Evolutionary conservation across 2,329 filamentous ascomycete genomes (phyloP), one percentile per base, ranked within the genome.

Genomic region (Rutstroemia sp.): DNA sequence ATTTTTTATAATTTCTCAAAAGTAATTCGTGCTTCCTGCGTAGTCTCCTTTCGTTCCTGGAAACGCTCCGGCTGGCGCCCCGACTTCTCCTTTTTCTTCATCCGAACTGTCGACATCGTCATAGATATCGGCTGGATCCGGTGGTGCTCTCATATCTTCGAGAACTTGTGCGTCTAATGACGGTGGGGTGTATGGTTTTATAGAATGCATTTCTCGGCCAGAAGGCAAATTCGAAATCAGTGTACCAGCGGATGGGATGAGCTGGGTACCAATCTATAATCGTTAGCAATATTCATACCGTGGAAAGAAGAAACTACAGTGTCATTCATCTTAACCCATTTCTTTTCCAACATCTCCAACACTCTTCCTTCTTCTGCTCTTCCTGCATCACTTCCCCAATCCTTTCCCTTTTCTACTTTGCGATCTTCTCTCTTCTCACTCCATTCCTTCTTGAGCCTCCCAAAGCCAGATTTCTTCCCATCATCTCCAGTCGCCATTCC

Each of bases 271-370:
- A 65, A 96, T 86, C 84, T 92, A 59, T 2, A n/a, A 4, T 23
- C 8, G 27, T 39, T 49, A 60, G 56, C 42, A 56, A 51, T 53
- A 58, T 36, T 21, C 17, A 5, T 14, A 5, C 42, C 40, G 12
- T 50, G 30, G 10, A 25, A 44, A 17, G n/a, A 19, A 5, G 16
- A 16, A 36, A 70, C 82, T 74, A 95, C 89, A 17, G 89, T 95
- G 71, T 96, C 90, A 68, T 99, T 99, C 72, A 91, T 83, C 73
- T 91, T 94, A 60, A 82, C 83, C 92, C 94, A 96, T 70, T 96
- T 96, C 39, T 78, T 79, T 64, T 95, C 82, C 36, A 99, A 74
- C 83, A 94, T 89, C 65, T 94, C 88, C 51, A 96, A 78, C 2
- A 97, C 87, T 55, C 91, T 79, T 2, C 79, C 83, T 72, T 99